A percentile compares a stretch with the other conserved stretches of the same genome.
Evolutionary conservation across 2,329 filamentous ascomycete species (phyloP).

Genomic region (Cladorrhinum sp.): DNA sequence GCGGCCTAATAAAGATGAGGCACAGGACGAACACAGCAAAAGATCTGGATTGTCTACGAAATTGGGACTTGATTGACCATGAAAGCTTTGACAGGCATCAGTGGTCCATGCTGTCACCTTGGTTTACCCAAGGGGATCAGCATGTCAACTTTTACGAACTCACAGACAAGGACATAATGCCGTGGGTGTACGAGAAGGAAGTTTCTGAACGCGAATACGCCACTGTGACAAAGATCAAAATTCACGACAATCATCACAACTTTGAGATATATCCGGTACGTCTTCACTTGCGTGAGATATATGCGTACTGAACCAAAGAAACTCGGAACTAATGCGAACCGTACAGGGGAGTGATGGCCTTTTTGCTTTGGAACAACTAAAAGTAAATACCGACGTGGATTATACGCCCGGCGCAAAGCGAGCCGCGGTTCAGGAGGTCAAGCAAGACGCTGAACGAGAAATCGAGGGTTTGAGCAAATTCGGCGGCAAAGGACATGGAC

Average conservation of each 20-base stretch:
- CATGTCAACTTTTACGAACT: constrained; percentile 8
- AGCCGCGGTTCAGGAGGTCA: neutral
- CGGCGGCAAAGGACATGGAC: neutral
- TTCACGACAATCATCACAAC: constrained; percentile 12
- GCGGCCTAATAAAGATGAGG: neutral
- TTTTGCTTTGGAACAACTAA: constrained; percentile 16
- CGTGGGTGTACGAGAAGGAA: constrained; percentile 3
- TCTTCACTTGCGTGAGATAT: neutral
- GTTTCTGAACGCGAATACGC: constrained; percentile 1
- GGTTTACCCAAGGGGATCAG: neutral
- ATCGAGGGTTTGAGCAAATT: constrained; percentile 12
- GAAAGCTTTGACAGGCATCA: constrained; percentile 5
- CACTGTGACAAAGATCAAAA: constrained; percentile 8
- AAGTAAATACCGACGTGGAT: neutral
- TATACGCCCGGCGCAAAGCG: too few relatives aligned
- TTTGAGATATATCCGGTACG: constrained; percentile 2
- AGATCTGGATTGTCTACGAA: neutral
- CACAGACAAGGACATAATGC: constrained; percentile 8
- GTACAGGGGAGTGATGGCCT: neutral
- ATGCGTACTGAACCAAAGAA: neutral
- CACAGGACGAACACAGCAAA: neutral
- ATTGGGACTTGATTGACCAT: constrained; percentile 1
- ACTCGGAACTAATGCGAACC: too few relatives aligned
- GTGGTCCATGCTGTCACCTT: constrained; percentile 11
- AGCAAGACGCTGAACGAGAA: constrained; percentile 8